Conservation (phyloP, 2,329 filamentous ascomycete genomes). For the Orbilia javanica region DNA sequence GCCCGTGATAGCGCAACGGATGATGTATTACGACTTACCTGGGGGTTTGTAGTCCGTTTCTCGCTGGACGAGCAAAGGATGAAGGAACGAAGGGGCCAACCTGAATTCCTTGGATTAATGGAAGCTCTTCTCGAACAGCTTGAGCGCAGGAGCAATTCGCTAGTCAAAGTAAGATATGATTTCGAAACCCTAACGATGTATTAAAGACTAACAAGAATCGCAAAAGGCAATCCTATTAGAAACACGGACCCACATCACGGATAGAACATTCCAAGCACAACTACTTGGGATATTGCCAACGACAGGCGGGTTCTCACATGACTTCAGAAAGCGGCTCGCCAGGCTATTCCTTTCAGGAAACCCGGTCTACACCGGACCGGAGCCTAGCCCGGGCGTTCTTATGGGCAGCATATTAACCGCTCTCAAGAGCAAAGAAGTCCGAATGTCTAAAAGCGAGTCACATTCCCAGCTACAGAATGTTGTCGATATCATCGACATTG, state of each 20-base stretch:
- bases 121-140: conserved; percentile 63
- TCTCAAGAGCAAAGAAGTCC: conserved; percentile 69
- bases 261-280: conserved; percentile 71
- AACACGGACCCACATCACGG: conserved; percentile 69
- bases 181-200: background rate
- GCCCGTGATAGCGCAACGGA: conserved; percentile 4
- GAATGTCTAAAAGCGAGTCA: conserved; percentile 70
- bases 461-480: conserved; percentile 77
- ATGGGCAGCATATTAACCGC: conserved; percentile 66
- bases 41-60: conserved; percentile 25
- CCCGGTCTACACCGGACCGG: conserved; percentile 58
- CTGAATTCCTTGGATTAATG: conserved; percentile 13
- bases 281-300: conserved; percentile 73
- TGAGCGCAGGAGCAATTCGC: conserved; percentile 66
- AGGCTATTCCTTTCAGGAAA: conserved; percentile 72
- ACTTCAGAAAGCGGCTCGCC: conserved; percentile 76
- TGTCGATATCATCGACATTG: conserved; percentile 78
- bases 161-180: background rate
- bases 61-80: conserved; percentile 28
- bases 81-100: conserved; percentile 30
- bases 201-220: background rate
- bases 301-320: conserved; percentile 69
- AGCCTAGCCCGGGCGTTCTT: conserved; percentile 66
- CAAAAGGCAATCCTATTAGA: conserved; percentile 68
- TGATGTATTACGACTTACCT: conserved; percentile 8